Evolutionary conservation across 169 alveolate species (phyloP).

Genomic region (Plasmodium relictum): DNA sequence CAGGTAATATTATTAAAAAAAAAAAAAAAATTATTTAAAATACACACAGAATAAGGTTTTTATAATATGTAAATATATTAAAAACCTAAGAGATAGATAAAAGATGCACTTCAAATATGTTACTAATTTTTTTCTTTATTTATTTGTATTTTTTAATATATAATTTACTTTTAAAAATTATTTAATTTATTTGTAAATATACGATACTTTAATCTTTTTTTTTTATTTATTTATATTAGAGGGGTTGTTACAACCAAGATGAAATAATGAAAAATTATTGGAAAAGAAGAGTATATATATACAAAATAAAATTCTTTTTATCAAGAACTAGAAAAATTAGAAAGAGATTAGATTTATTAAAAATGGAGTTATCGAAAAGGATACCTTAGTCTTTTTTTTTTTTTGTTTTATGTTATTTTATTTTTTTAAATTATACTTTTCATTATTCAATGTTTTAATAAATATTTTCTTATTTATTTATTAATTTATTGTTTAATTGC

Average conservation of each 20-base stretch:
- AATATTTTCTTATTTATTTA: too few relatives aligned
- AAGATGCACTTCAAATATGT: not conserved
- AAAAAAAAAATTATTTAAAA: slow-evolving; percentile 3
- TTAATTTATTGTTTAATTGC: too few relatives aligned
- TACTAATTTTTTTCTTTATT: not conserved
- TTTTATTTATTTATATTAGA: slow-evolving; percentile 11
- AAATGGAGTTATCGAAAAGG: slow-evolving; percentile 37
- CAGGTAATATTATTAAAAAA: slow-evolving; percentile 15
- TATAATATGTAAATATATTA: not conserved
- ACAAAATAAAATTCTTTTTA: slow-evolving; percentile 58
- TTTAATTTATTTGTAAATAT: not conserved
- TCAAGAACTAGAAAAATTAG: slow-evolving; percentile 62
- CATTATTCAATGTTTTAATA: too few relatives aligned
- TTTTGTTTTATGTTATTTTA: not conserved
- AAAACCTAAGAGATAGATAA: not conserved
- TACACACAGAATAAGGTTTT: slow-evolving; percentile 17
- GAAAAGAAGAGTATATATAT: slow-evolving; percentile 69
- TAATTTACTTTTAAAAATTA: not conserved
- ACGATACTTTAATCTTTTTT: too few relatives aligned
- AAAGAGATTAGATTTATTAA: slow-evolving; percentile 47
- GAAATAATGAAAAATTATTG: slow-evolving; percentile 66
- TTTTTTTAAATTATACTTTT: not conserved
- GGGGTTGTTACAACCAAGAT: slow-evolving; percentile 67
- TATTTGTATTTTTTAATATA: not conserved
- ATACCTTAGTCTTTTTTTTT: slow-evolving; percentile 13